phyloP scores from a whole-genome alignment of 306 rosid species.

The Hylodesmum podocarpum region DNA sequence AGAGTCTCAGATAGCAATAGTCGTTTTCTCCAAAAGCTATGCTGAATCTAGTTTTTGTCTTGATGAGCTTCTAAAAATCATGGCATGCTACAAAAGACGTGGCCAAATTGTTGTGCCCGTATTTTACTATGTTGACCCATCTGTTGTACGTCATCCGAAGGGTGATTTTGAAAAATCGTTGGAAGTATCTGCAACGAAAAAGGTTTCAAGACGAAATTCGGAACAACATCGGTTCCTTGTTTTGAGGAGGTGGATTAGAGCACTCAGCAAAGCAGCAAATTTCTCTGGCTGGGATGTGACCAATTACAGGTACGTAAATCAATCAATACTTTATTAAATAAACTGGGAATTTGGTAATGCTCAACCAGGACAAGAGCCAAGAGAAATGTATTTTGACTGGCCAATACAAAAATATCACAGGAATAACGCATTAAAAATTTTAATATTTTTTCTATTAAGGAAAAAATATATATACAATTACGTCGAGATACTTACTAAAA shows the following conservation, averaged over 20 bases:
- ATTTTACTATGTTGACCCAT: background rate
- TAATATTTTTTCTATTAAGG: too few relatives aligned
- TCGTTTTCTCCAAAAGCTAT: background rate
- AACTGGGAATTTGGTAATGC: too few relatives aligned
- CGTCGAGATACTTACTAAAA: too few relatives aligned
- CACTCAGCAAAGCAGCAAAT: background rate
- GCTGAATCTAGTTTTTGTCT: background rate
- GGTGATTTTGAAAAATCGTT: background rate
- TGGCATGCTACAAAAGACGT: background rate
- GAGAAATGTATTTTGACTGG: too few relatives aligned
- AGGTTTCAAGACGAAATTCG: too few relatives aligned
- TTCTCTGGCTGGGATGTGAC: background rate
- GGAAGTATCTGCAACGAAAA: background rate
- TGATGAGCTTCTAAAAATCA: background rate
- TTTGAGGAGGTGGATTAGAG: background rate
- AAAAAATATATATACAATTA: too few relatives aligned
- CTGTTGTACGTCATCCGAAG: background rate
- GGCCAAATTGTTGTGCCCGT: background rate
- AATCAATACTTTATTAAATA: background rate
- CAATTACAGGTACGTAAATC: background rate
- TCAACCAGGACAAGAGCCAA: too few relatives aligned
- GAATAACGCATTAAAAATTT: too few relatives aligned
- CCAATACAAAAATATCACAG: too few relatives aligned
- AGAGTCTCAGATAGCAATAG: background rate
- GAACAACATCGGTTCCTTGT: too few relatives aligned